phyloP scores from a whole-genome alignment of 345 rosid species.

The Jatropha curcas region DNA sequence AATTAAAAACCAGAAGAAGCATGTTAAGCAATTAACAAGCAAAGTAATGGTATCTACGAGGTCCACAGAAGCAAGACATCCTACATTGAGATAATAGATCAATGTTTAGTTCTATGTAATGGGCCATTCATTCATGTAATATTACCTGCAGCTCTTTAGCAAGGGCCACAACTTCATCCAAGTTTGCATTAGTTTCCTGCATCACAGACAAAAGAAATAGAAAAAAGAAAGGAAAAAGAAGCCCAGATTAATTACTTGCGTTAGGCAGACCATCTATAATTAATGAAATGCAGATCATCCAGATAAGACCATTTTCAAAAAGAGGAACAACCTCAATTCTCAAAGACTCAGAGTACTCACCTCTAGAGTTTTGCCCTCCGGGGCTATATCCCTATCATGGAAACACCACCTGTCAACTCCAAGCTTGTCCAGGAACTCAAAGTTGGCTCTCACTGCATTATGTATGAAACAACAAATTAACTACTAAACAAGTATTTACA shows the following conservation, averaged over 20 bases:
- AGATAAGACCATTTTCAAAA: not conserved
- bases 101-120: not conserved
- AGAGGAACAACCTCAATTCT: not conserved
- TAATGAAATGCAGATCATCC: not conserved
- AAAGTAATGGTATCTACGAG: not conserved
- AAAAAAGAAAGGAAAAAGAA: too few species aligned
- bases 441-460: conserved; percentile 90
- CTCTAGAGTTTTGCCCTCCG: conserved; percentile 75
- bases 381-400: conserved; percentile 96
- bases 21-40: not conserved
- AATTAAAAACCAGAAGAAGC: not conserved
- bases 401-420: conserved; percentile 97
- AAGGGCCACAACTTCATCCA: conserved; percentile 91
- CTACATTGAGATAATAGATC: not conserved
- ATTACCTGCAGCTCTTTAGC: conserved; percentile 87
- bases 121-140: not conserved
- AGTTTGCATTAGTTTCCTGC: conserved; percentile 82
- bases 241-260: not conserved
- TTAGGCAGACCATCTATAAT: not conserved
- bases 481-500: not conserved
- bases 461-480: conserved; percentile 3
- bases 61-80: not conserved
- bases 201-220: conserved; percentile 7
- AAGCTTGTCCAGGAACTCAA: conserved; percentile 87
- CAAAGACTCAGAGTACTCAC: conserved; percentile 30